Evolutionary conservation across 2,329 filamentous ascomycete species (phyloP).

Genomic region (Botrytis tulipae): DNA sequence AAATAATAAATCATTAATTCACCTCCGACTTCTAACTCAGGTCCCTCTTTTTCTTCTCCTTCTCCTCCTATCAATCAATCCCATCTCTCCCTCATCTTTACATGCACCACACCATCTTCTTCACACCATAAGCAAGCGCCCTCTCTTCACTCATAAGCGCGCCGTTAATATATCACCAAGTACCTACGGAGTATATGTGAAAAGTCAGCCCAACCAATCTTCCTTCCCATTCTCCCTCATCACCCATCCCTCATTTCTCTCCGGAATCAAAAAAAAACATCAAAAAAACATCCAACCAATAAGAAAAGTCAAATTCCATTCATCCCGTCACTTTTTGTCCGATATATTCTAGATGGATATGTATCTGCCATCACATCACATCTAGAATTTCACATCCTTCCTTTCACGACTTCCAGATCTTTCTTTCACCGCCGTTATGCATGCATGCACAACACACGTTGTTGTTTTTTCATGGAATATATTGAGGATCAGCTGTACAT

Average conservation of each 20-base stretch:
- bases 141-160: background rate
- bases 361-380: background rate
- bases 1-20: background rate
- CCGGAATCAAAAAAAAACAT: no score
- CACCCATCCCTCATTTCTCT: background rate
- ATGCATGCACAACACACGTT: constrained; percentile 22
- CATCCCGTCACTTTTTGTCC: background rate
- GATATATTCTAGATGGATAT: background rate
- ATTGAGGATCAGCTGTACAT: background rate
- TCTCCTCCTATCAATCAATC: background rate
- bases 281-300: background rate
- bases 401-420: background rate
- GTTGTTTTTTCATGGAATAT: background rate
- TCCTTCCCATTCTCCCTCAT: background rate
- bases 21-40: background rate
- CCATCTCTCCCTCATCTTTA: background rate
- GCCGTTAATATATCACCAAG: background rate
- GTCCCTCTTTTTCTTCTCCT: background rate
- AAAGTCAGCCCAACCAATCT: background rate
- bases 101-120: background rate
- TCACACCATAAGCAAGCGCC: background rate
- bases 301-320: background rate
- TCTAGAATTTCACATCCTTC: background rate
- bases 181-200: background rate
- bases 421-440: constrained; percentile 28